Conservation (phyloP, 371 early-diverging fungal species). For the Dichotomocladium elegans region DNA sequence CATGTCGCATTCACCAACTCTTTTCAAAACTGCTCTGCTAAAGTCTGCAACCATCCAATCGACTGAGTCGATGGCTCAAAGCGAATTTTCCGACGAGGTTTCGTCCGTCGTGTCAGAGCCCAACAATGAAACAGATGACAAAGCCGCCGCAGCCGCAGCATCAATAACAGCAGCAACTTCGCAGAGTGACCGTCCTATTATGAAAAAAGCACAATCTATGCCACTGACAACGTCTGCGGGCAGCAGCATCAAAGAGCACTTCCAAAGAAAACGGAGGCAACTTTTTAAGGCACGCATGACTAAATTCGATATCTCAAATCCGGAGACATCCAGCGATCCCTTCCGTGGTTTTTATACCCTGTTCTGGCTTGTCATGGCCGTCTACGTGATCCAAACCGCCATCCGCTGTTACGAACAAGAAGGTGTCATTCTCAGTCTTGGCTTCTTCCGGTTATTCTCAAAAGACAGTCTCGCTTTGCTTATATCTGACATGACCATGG, state of each 20-base stretch:
- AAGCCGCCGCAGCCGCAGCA: not conserved
- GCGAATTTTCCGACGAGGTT: constrained; percentile 2
- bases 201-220: not conserved
- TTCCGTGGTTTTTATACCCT: constrained; percentile 88
- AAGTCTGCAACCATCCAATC: not conserved
- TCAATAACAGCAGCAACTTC: not conserved
- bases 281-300: constrained; percentile 38
- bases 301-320: constrained; percentile 41
- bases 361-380: constrained; percentile 88
- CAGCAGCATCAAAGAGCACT: not conserved
- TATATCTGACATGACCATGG: constrained; percentile 66
- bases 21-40: constrained; percentile 6
- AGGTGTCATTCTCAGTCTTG: constrained; percentile 64
- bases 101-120: not conserved
- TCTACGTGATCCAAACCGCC: constrained; percentile 69
- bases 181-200: not conserved
- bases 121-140: not conserved
- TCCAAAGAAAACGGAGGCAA: constrained; percentile 21
- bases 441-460: constrained; percentile 63
- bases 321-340: constrained; percentile 44
- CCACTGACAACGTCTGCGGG: not conserved
- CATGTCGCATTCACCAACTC: constrained; percentile 8
- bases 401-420: constrained; percentile 63
- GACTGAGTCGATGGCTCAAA: not conserved
- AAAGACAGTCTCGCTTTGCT: constrained; percentile 61